These are phyloP conservation scores for Powellomyces hirtus DNA, from an alignment of 192 early-diverging fungal genomes.

Conservation along the genomic window DNA sequence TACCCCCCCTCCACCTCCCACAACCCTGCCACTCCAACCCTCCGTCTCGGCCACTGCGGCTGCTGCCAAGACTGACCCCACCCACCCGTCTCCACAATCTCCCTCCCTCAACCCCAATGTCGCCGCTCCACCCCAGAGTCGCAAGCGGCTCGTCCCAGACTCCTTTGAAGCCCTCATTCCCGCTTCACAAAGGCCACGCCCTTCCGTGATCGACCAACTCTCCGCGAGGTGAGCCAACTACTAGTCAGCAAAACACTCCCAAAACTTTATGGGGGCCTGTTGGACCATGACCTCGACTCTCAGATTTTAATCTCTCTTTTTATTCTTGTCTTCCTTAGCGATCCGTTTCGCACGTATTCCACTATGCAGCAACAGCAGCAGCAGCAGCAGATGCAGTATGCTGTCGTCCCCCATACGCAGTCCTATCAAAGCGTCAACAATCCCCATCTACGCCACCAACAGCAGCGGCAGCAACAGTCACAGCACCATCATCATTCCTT, in stretches of 20 bases:
- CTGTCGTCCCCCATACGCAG: neutral
- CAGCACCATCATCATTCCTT: slow-evolving; percentile 4
- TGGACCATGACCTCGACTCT: neutral
- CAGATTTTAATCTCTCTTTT: neutral
- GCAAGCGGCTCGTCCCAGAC: neutral
- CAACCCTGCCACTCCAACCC: neutral
- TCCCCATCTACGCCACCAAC: too few species aligned
- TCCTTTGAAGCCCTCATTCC: neutral
- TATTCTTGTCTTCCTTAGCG: neutral
- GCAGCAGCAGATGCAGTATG: neutral
- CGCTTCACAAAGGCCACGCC: neutral
- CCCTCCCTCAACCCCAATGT: neutral
- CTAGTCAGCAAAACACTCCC: too few species aligned
- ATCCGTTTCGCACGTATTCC: neutral
- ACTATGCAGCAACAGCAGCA: neutral
- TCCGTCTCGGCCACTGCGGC: too few species aligned
- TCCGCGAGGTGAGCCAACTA: neutral
- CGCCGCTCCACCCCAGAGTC: neutral
- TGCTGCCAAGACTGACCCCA: too few species aligned
- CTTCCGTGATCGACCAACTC: neutral
- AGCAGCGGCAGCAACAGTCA: too few species aligned
- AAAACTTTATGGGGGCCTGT: too few species aligned
- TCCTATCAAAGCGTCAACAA: neutral
- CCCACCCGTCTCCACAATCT: neutral
- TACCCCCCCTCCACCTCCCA: neutral